phyloP scores from a whole-genome alignment of 2,329 filamentous ascomycete genomes.

The Aspergillus caelatus region DNA sequence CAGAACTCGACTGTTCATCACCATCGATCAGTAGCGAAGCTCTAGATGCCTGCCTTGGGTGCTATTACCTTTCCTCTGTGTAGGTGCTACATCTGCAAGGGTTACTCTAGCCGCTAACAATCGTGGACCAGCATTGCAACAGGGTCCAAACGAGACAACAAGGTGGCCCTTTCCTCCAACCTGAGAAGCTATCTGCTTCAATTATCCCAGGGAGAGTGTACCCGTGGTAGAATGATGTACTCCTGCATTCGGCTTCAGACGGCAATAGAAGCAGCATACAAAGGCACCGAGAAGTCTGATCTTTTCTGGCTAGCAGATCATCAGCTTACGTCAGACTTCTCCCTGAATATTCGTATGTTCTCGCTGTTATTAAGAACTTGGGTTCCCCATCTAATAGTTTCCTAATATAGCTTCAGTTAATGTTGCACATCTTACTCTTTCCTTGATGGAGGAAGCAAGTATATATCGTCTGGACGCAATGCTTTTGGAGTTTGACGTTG shows the following conservation, averaged over 20 bases:
- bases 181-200: neutral
- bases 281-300: neutral
- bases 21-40: neutral
- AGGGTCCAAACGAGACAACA: neutral
- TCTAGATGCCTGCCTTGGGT: neutral
- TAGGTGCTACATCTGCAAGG: neutral
- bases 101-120: neutral
- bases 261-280: neutral
- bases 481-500: neutral
- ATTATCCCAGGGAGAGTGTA: neutral
- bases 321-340: too few relatives aligned
- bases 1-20: neutral
- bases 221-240: neutral
- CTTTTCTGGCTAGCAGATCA: neutral
- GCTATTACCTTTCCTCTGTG: neutral
- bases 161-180: neutral
- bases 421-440: neutral
- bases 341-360: neutral
- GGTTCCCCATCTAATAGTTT: neutral
- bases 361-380: too few relatives aligned
- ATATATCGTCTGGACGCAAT: neutral
- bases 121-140: neutral
- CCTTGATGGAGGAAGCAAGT: neutral
- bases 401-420: neutral
- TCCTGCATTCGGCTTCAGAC: neutral